phyloP scores from a whole-genome alignment of 257 asterid species.

The Solanum boliviense region DNA sequence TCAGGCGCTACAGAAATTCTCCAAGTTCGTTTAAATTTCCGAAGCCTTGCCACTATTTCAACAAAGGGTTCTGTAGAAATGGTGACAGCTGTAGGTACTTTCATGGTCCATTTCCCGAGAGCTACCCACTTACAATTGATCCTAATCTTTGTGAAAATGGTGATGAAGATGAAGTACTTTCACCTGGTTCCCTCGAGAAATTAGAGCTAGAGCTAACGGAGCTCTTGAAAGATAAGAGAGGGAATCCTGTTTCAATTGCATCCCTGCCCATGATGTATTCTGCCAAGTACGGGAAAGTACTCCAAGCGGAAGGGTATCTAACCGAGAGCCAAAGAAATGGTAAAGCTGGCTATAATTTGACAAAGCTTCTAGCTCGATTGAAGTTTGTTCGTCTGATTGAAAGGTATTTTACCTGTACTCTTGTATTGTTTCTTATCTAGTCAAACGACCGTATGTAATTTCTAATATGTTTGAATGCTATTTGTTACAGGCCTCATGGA shows the following conservation, averaged over 20 bases:
- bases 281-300: conserved; percentile 50
- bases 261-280: conserved; percentile 72
- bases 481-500: conserved; percentile 68
- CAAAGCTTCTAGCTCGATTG: conserved; percentile 71
- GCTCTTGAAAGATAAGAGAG: conserved; percentile 55
- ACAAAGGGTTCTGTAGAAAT: conserved; percentile 77
- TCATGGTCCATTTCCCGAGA: conserved; percentile 39
- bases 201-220: conserved; percentile 59
- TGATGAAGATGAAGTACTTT: conserved; percentile 39
- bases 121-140: conserved; percentile 19
- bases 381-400: conserved; percentile 62
- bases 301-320: conserved; percentile 80
- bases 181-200: conserved; percentile 56
- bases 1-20: conserved; percentile 26
- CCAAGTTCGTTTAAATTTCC: conserved; percentile 25
- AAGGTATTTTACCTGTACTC: conserved; percentile 26
- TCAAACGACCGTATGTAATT: background rate
- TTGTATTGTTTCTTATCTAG: background rate
- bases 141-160: conserved; percentile 25
- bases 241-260: conserved; percentile 74
- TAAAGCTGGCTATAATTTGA: conserved; percentile 74
- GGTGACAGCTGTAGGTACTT: conserved; percentile 69
- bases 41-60: conserved; percentile 67
- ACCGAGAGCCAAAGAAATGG: conserved; percentile 94
- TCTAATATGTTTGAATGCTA: background rate